Conservation (phyloP, 1,284 basidiomycete genomes). For the Tilletia walkeri region DNA sequence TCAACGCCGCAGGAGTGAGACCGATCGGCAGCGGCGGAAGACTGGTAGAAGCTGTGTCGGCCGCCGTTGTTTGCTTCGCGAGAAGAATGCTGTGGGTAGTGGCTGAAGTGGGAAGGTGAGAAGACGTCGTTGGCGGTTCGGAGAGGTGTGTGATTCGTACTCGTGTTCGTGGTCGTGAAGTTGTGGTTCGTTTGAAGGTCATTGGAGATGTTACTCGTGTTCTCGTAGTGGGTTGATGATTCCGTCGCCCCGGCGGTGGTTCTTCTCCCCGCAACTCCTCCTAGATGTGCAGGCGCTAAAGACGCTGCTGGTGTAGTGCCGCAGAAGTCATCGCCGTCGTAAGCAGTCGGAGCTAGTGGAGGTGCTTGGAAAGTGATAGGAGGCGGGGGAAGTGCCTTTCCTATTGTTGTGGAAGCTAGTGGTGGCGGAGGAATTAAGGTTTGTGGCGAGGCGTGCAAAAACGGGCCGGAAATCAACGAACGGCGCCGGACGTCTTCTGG, state of each 20-base stretch:
- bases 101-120: neutral
- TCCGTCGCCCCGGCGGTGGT: no score
- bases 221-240: no score
- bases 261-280: no score
- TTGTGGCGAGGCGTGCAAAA: neutral
- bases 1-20: neutral
- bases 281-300: neutral
- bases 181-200: no score
- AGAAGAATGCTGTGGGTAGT: neutral
- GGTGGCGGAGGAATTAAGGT: neutral
- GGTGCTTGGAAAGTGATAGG: neutral
- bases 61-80: no score
- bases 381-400: neutral
- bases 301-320: neutral
- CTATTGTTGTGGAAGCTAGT: neutral
- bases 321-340: neutral
- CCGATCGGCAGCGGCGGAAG: neutral
- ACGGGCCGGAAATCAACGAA: no score
- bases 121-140: neutral
- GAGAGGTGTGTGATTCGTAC: neutral
- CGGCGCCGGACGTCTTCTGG: no score
- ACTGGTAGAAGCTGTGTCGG: neutral
- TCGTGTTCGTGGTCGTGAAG: no score
- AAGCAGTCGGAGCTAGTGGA: neutral
- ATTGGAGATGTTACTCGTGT: no score